phyloP scores from a whole-genome alignment of 164 flowering plant species.

The Amborella trichopoda region DNA sequence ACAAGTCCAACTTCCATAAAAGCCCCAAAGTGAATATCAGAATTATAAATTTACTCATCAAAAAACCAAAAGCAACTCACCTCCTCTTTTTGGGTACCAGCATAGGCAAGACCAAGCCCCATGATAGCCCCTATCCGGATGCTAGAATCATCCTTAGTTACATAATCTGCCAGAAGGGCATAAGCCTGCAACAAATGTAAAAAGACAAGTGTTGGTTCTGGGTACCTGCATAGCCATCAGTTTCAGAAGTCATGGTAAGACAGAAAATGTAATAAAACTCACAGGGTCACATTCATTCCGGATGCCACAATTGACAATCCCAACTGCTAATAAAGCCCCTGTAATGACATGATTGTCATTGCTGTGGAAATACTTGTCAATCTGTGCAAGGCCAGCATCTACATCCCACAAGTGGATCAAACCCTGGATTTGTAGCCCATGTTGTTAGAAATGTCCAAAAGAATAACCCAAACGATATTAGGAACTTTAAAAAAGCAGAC shows the following conservation, averaged over 20 bases:
- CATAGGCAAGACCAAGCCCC: constrained; percentile 93
- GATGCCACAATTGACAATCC: constrained; percentile 74
- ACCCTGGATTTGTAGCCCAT: constrained; percentile 34
- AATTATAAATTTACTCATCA: too few relatives aligned
- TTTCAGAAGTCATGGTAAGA: too few relatives aligned
- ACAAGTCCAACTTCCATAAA: too few relatives aligned
- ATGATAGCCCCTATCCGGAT: constrained; percentile 88
- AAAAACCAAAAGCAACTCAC: too few relatives aligned
- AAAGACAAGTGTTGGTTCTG: too few relatives aligned
- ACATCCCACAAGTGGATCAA: constrained; percentile 96
- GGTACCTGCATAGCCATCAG: too few relatives aligned
- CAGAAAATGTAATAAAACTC: too few relatives aligned
- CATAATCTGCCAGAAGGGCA: constrained; percentile 71
- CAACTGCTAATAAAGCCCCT: constrained; percentile 90
- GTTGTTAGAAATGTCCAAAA: too few relatives aligned
- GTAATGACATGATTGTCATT: constrained; percentile 78
- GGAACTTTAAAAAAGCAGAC: too few relatives aligned
- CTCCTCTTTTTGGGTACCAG: constrained; percentile 82
- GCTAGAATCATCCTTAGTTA: constrained; percentile 73
- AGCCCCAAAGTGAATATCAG: too few relatives aligned
- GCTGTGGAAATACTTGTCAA: constrained; percentile 89
- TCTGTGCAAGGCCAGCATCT: constrained; percentile 84
- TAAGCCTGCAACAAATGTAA: constrained; percentile 51
- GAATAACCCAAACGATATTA: too few relatives aligned
- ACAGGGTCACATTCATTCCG: constrained; percentile 96